Base-by-base conservation (phyloP, 495 filamentous ascomycete genomes). In the Penicillium chermesinum region DNA sequence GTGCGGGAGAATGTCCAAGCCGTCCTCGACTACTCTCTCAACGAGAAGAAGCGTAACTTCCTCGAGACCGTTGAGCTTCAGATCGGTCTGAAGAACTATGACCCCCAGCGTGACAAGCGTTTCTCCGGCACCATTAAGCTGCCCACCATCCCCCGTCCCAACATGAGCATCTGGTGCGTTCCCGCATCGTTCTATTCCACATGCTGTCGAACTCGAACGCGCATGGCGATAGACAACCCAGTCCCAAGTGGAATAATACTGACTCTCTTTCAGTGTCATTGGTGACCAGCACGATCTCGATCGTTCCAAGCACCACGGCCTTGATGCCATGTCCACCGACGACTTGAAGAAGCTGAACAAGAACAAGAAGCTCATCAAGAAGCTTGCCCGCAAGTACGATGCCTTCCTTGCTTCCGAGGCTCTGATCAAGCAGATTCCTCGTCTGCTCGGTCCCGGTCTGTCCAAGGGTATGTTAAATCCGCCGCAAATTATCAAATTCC, bases 301-400 rank as follows among this genome's bases (percentile, higher is more conserved):
- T 70, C 88, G 93, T 77, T 91, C 93, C 53, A 98, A 98, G 83
- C 93, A 98, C 77, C 87, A 88, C 63, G 89, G 88, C 63, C 80
- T 96, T 57, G 93, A 98, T 60, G 89, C 91, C 74, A 97, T 97
- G 91, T 93, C 87, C 66, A 74, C 87, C 53, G 93, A 98, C 62
- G 93, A 98, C 74, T 76, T 98, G 72, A 97, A 97, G 87, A 98
- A 98, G 85, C 87, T 98, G 56, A 98, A 98, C 84, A 98, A 97
- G 87, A 98, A 98, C 87, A 98, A 98, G 86, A 98, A 98, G 84
- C 83, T 98, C 61, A 96, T 98, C 85, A 98, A 98, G 87, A 98
- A 97, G 84, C 88, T 98, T 52, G 94, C 93, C 55, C 89, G 90
- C 80, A 97, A 97, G 80, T 97, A 98, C 83, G 94, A 98, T 77